Evolutionary conservation across 2,329 filamentous ascomycete genomes (phyloP).

Genomic region (Ambrosiella beaveri): DNA sequence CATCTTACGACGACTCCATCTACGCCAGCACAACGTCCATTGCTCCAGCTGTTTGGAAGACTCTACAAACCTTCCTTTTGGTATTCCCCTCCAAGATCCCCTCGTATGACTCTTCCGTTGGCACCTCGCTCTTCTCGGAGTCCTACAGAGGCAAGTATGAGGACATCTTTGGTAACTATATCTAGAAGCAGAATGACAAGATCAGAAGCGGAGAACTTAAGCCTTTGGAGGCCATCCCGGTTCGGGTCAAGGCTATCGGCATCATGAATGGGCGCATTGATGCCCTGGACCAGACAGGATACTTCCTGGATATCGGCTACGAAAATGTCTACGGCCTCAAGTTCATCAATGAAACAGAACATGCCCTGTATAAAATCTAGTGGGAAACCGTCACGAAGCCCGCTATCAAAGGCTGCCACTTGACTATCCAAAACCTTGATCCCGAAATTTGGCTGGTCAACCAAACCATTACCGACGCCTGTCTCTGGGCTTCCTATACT

Average conservation of each 20-base stretch:
- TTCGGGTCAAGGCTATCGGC: slow-evolving; percentile 42
- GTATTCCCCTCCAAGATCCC: slow-evolving; percentile 42
- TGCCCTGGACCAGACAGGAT: slow-evolving; percentile 40
- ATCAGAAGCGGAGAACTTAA: slow-evolving; percentile 18
- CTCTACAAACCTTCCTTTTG: slow-evolving; percentile 42
- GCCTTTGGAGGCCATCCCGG: slow-evolving; percentile 27
- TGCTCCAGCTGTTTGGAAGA: slow-evolving; percentile 46
- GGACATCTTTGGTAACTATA: slow-evolving; percentile 41
- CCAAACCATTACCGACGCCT: slow-evolving; percentile 13
- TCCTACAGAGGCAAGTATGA: slow-evolving; percentile 57
- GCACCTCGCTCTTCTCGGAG: slow-evolving; percentile 47
- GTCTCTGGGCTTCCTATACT: slow-evolving; percentile 21
- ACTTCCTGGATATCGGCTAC: slow-evolving; percentile 37
- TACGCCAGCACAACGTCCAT: slow-evolving; percentile 23
- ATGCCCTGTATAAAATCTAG: slow-evolving; percentile 1
- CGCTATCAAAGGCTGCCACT: neutral
- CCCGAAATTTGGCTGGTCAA: slow-evolving; percentile 25
- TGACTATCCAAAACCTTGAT: slow-evolving; percentile 22
- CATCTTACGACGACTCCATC: neutral
- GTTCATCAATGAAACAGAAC: slow-evolving; percentile 32
- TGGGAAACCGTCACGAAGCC: neutral
- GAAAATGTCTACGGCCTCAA: slow-evolving; percentile 50
- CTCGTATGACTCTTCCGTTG: slow-evolving; percentile 25
- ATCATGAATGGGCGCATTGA: slow-evolving; percentile 60
- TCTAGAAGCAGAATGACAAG: slow-evolving; percentile 43